Conservation (phyloP, 75 land plant species). For the Pinus albicaulis region DNA sequence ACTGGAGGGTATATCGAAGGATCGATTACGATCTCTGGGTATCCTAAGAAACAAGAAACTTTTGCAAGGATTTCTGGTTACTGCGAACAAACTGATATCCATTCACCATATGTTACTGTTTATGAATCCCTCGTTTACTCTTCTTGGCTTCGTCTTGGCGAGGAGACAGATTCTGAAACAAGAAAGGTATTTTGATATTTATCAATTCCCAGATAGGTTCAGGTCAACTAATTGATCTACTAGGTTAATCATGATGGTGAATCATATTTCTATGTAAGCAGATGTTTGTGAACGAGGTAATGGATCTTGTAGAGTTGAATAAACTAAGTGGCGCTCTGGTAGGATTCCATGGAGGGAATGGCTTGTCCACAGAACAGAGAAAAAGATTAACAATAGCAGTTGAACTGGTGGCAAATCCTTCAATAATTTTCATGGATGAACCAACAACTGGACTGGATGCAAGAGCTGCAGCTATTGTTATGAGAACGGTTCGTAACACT, state of each 20-base stretch:
- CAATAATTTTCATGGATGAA: conserved; percentile 20
- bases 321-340: conserved; percentile 12
- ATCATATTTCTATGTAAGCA: background rate
- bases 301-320: conserved; percentile 31
- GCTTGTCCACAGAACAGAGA: conserved; percentile 22
- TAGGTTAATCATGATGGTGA: background rate
- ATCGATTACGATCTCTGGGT: conserved; percentile 55
- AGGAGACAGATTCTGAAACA: conserved; percentile 38
- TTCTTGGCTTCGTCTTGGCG: conserved; percentile 63
- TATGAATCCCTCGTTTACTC: conserved; percentile 69
- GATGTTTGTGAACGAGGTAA: conserved; percentile 18
- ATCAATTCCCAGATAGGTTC: background rate
- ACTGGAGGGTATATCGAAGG: conserved; percentile 82
- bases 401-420: conserved; percentile 20
- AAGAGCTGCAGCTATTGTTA: conserved; percentile 10
- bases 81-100: conserved; percentile 79
- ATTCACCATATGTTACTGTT: conserved; percentile 76
- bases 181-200: conserved; percentile 31
- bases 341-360: conserved; percentile 13
- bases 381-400: conserved; percentile 22
- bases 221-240: background rate
- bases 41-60: conserved; percentile 75
- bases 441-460: conserved; percentile 19
- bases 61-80: conserved; percentile 79
- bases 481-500: conserved; percentile 15